phyloP scores from a whole-genome alignment of 192 early-diverging fungal species.

The Chytriomyces confervae region DNA sequence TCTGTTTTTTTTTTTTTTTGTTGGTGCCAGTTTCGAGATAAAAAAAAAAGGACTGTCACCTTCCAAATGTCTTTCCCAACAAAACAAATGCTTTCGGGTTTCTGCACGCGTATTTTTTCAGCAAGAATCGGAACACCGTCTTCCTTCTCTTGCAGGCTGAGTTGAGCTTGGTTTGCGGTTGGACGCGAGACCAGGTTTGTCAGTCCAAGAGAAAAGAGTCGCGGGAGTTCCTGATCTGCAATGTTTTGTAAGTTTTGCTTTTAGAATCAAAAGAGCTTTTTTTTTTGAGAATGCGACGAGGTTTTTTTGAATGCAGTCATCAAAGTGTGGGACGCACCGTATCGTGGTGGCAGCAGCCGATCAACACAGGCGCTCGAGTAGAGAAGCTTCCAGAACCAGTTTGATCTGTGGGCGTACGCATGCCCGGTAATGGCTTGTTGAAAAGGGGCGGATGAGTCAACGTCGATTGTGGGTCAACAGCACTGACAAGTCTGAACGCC shows the following conservation, averaged over 20 bases:
- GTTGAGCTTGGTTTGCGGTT: conserved; percentile 31
- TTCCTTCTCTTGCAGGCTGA: conserved; percentile 14
- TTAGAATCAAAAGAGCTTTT: no score
- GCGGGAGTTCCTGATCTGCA: conserved; percentile 15
- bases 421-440: conserved; percentile 37
- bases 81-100: conserved; percentile 34
- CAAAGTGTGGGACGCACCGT: neutral
- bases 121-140: conserved; percentile 25
- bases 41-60: neutral
- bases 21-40: conserved; percentile 15
- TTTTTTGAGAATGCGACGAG: no score
- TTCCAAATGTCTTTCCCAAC: conserved; percentile 42
- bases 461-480: neutral
- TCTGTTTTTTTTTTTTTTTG: conserved; percentile 21
- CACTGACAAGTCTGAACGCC: conserved; percentile 9
- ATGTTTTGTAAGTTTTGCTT: no score
- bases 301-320: no score
- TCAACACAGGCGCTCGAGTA: conserved; percentile 18
- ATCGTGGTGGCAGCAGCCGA: conserved; percentile 12
- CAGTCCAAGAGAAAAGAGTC: conserved; percentile 28
- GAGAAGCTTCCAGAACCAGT: conserved; percentile 37
- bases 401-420: conserved; percentile 32
- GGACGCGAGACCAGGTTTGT: conserved; percentile 38
- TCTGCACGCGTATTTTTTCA: conserved; percentile 15
- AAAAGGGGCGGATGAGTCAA: neutral